These are phyloP conservation scores for Gaultheria prostrata DNA, from an alignment of 148 eudicot genomes.

Conservation along the genomic window DNA sequence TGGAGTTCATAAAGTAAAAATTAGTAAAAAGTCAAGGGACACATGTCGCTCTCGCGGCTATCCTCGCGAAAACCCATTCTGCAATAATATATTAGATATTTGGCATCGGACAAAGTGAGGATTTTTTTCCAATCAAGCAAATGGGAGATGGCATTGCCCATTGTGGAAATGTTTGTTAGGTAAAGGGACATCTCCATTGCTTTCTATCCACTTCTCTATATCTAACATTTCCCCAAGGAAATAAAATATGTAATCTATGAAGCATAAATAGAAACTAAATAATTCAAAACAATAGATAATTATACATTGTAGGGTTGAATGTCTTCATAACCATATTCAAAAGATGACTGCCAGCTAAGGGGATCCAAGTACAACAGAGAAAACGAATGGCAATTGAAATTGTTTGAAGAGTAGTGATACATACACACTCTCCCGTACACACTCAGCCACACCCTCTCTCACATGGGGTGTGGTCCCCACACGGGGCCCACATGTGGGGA, in stretches of 20 bases:
- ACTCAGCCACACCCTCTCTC: no score
- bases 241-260: not conserved
- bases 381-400: not conserved
- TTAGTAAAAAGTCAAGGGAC: no score
- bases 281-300: not conserved
- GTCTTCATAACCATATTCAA: not conserved
- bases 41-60: no score
- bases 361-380: not conserved
- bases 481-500: no score
- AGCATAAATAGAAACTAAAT: no score
- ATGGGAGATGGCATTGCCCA: not conserved
- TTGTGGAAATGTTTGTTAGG: slow-evolving; percentile 2
- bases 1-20: no score
- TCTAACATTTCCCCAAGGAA: not conserved
- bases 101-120: not conserved
- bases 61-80: no score
- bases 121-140: not conserved
- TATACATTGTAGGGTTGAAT: not conserved
- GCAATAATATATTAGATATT: no score
- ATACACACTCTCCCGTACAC: no score
- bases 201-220: not conserved
- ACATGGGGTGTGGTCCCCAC: no score
- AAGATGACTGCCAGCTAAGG: not conserved
- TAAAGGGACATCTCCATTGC: not conserved
- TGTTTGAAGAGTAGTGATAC: no score